Evolutionary conservation across 306 rosid genomes (phyloP).

Genomic region (Fragaria ananassa): DNA sequence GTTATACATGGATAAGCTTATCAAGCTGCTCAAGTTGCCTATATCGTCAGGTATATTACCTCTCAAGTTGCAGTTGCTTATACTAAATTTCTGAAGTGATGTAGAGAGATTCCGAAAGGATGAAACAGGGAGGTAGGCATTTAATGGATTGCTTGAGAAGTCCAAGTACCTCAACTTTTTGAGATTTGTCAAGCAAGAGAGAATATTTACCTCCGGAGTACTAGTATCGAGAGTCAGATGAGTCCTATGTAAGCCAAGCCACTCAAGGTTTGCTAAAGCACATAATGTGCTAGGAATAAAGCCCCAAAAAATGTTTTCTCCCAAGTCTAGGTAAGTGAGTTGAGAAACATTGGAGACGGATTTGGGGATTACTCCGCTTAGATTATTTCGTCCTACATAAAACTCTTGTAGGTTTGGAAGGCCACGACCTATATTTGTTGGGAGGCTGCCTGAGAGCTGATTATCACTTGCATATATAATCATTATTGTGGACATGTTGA

Average conservation of each 20-base stretch:
- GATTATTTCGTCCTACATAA: too few relatives aligned
- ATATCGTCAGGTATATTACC: background rate
- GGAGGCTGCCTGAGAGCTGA: background rate
- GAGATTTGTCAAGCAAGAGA: background rate
- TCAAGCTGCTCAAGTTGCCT: background rate
- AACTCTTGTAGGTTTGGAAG: background rate
- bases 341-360: background rate
- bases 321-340: background rate
- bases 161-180: fast-evolving
- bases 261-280: background rate
- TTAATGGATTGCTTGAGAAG: background rate
- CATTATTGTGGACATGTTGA: background rate
- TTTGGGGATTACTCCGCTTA: background rate
- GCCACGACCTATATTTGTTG: background rate
- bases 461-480: too few relatives aligned
- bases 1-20: too few relatives aligned
- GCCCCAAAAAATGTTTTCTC: too few relatives aligned
- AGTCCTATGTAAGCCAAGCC: background rate
- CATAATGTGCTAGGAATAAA: background rate
- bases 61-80: background rate
- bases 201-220: background rate
- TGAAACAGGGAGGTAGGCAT: background rate
- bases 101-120: background rate
- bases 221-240: background rate
- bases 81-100: background rate